A percentile compares a stretch with the other conserved stretches of the same genome.
Evolutionary conservation across 257 asterid species (phyloP).

Genomic region (Leptodermis oblonga): DNA sequence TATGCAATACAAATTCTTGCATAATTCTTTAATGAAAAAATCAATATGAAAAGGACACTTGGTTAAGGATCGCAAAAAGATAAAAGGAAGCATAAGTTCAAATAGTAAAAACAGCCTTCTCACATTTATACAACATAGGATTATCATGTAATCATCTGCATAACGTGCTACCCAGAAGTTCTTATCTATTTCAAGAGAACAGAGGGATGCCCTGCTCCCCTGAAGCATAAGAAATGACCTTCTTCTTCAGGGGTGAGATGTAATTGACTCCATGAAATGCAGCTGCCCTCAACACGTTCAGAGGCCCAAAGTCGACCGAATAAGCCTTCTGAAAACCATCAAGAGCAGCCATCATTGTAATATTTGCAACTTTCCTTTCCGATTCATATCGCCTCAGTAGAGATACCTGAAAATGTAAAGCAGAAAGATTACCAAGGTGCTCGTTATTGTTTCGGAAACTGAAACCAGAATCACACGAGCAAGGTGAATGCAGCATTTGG

Average conservation of each 20-base stretch:
- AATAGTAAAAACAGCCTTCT: neutral
- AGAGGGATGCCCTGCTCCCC: slow-evolving; percentile 70
- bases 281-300: slow-evolving; percentile 72
- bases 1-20: too few relatives aligned
- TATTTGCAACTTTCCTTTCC: slow-evolving; percentile 78
- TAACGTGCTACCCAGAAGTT: neutral
- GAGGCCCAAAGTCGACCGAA: slow-evolving; percentile 77
- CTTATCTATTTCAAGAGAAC: slow-evolving; percentile 36
- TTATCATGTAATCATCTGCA: neutral
- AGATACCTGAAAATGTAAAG: slow-evolving; percentile 38
- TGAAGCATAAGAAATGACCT: slow-evolving; percentile 76
- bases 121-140: neutral
- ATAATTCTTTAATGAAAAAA: too few relatives aligned
- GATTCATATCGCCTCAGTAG: slow-evolving; percentile 73
- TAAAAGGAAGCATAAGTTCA: neutral
- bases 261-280: slow-evolving; percentile 83
- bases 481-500: neutral
- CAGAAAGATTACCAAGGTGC: neutral
- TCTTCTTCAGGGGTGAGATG: slow-evolving; percentile 70
- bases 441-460: neutral
- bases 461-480: neutral
- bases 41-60: too few relatives aligned
- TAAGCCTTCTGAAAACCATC: slow-evolving; percentile 97
- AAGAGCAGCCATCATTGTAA: slow-evolving; percentile 74
- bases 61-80: too few relatives aligned